Percentiles rank a stretch among this genome's conserved stretches.
phyloP scores from a whole-genome alignment of 2,329 filamentous ascomycete genomes.

The Monilinia fructigena region DNA sequence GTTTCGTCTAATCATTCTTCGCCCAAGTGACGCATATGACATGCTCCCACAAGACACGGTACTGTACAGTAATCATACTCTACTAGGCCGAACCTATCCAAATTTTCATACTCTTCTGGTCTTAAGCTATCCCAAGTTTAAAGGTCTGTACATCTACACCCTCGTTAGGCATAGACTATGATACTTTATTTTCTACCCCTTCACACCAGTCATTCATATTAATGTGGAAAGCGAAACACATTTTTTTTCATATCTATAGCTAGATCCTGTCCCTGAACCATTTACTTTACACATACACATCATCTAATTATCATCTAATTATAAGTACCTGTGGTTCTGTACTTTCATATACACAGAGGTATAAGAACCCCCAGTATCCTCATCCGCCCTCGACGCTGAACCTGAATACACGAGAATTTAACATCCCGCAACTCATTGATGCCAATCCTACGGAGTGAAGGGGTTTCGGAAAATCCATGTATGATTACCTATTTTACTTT shows the following conservation, averaged over 20 bases:
- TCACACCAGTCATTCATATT: background rate
- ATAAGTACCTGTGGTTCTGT: background rate
- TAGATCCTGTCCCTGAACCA: background rate
- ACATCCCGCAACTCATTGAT: background rate
- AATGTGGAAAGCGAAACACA: background rate
- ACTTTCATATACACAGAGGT: background rate
- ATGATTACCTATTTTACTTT: conserved; percentile 5
- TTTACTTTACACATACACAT: background rate
- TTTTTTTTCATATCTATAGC: background rate
- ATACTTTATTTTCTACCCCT: background rate
- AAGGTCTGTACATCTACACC: background rate
- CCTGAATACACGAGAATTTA: background rate
- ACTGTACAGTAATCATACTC: too few species aligned
- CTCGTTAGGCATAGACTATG: background rate
- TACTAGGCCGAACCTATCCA: too few species aligned
- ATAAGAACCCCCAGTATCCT: background rate
- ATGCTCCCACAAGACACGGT: too few species aligned
- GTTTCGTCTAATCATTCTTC: too few species aligned
- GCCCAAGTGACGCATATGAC: too few species aligned
- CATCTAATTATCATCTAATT: too few species aligned
- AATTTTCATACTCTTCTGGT: too few species aligned
- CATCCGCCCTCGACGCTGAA: background rate
- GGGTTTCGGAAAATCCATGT: conserved; percentile 1
- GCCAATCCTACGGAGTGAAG: conserved; percentile 3
- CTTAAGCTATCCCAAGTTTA: too few species aligned